Evolutionary conservation across 306 rosid species (phyloP), one percentile per base, ranked within the genome.

Genomic region (Lathyrus sativus): DNA sequence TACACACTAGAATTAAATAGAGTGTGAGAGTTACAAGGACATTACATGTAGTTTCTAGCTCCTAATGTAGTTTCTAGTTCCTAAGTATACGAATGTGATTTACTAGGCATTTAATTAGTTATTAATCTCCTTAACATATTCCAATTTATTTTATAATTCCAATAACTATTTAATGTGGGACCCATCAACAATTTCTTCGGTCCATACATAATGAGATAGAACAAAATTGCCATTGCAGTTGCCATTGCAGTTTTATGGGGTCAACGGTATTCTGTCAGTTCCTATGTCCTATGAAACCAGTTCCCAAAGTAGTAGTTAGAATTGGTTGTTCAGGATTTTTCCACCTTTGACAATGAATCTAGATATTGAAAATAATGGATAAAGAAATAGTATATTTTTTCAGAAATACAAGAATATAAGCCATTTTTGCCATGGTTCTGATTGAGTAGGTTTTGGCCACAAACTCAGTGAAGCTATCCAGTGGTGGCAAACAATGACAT

Each of bases 211-310:
- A 53, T 54, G 38, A 37, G 12, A 49, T 33, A 18, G 59, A 75
- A 69, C 39, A 59, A 29, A 53, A 19, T 67, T 55, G 48, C 15
- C 19, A 19, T 50, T 41, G 38, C 28, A 46, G 43, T 67, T 55
- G 48, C 15, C 19, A 19, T 50, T 41, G 38, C 28, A 46, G 43
- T 71, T 51, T 74, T 65, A 29, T 64, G 35, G 60, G 66, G 49
- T 74, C 50, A 56, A n/a, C 12, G 60, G 67, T 28, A 38, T 58
- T 65, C 45, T 46, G 42, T 4, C 31, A 19, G 72, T 74, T 55
- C n/a, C 10, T 65, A 31, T 62, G 8, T 54, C 11, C 33, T 10
- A 33, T 51, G 42, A 3, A 50, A 46, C 53, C 6, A 10, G 43
- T 18, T 41, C 65, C 55, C 58, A 15, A 41, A 26, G 12, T 63